A percentile compares a stretch with the other conserved stretches of the same genome.
phyloP scores from a whole-genome alignment of 1,284 basidiomycete species.

The Puccinia polysora region DNA sequence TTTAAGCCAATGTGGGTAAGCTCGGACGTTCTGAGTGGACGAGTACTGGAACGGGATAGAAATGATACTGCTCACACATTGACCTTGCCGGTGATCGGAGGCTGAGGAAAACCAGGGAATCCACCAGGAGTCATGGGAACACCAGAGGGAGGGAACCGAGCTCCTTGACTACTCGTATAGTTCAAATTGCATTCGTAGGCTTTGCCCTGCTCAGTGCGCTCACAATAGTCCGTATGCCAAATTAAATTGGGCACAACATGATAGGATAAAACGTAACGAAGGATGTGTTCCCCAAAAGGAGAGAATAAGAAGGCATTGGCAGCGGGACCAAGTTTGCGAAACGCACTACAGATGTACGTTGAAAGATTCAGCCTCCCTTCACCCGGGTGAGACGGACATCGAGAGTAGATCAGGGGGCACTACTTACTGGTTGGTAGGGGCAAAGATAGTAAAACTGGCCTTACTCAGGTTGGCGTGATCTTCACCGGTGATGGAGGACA shows the following conservation, averaged over 20 bases:
- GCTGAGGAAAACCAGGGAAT: conserved; percentile 15
- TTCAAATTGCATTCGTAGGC: neutral
- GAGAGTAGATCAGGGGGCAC: neutral
- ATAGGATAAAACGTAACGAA: conserved; percentile 48
- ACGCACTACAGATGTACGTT: neutral
- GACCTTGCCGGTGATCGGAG: conserved; percentile 24
- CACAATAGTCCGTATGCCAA: conserved; percentile 49
- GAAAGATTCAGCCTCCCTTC: neutral
- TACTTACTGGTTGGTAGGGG: conserved; percentile 31
- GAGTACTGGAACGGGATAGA: neutral
- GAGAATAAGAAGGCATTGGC: conserved; percentile 49
- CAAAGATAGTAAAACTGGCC: conserved; percentile 33
- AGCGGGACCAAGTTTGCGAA: conserved; percentile 12
- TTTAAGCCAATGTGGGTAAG: neutral
- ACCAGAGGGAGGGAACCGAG: neutral
- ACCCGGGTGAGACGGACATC: neutral
- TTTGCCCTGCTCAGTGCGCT: conserved; percentile 41
- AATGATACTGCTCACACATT: conserved; percentile 31
- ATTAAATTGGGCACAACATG: conserved; percentile 49
- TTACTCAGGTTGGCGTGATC: neutral
- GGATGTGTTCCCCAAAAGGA: conserved; percentile 47
- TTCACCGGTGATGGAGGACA: neutral
- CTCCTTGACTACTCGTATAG: neutral
- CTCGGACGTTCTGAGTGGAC: too few relatives aligned
- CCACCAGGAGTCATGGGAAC: neutral